Percentiles rank a stretch among this genome's conserved stretches.
These are phyloP conservation scores for Tuber umbilicatum DNA, from an alignment of 495 filamentous ascomycete genomes.

Conservation along the genomic window DNA sequence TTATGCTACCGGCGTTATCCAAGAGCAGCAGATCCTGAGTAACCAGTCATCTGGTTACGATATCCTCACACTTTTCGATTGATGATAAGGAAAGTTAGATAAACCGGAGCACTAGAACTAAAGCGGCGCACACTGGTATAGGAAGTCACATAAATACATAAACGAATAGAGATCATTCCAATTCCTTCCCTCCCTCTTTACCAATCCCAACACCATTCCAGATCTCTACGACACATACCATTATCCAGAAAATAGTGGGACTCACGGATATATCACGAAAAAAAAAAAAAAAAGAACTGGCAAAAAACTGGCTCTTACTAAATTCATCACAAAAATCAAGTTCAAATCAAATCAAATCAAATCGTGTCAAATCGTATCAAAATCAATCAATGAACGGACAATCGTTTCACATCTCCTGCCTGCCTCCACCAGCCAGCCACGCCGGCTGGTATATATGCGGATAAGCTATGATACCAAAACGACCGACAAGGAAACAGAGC, in stretches of 20 bases:
- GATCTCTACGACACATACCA: not conserved
- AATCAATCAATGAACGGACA: slow-evolving; percentile 27
- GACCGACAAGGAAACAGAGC: slow-evolving; percentile 8
- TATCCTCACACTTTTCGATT: not conserved
- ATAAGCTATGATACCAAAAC: not conserved
- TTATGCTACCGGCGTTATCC: not conserved
- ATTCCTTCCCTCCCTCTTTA: not conserved
- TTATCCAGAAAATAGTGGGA: too few relatives aligned
- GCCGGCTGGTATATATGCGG: not conserved
- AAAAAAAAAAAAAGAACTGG: not conserved
- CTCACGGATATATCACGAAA: too few relatives aligned
- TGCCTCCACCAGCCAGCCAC: slow-evolving; percentile 1
- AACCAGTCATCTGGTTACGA: not conserved
- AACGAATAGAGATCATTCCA: not conserved
- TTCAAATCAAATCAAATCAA: slow-evolving; percentile 9
- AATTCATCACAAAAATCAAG: not conserved
- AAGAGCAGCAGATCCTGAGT: not conserved
- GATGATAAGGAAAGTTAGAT: not conserved
- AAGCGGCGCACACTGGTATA: not conserved
- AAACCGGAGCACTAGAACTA: not conserved
- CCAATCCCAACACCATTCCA: not conserved
- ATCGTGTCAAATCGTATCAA: slow-evolving; percentile 20
- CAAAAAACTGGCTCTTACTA: not conserved
- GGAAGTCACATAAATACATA: not conserved
- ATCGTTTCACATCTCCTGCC: slow-evolving; percentile 6